Evolutionary conservation across 768 basidiomycete species (phyloP).

Genomic region (Tricholoma hemisulphureum): DNA sequence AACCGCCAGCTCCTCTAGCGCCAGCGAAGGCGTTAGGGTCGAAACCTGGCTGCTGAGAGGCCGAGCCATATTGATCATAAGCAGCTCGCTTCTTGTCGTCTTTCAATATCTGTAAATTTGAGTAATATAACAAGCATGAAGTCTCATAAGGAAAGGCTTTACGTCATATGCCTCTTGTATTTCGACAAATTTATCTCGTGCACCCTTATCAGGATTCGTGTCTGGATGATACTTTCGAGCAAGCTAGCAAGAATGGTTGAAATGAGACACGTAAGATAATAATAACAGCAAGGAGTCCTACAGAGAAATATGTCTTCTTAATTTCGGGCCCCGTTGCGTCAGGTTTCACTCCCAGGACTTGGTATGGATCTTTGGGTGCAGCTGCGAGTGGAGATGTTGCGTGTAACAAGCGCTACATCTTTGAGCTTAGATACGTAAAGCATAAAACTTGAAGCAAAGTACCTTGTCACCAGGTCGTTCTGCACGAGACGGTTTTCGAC

Average conservation of each 20-base stretch:
- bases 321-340: slow-evolving; percentile 86
- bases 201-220: slow-evolving; percentile 88
- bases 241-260: slow-evolving; percentile 52
- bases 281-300: slow-evolving; percentile 39
- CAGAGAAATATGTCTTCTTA: slow-evolving; percentile 96
- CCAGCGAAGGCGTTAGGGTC: slow-evolving; percentile 80
- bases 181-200: slow-evolving; percentile 92
- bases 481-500: slow-evolving; percentile 13
- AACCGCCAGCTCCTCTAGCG: slow-evolving; percentile 45
- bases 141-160: slow-evolving; percentile 6
- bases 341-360: slow-evolving; percentile 82
- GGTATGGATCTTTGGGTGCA: slow-evolving; percentile 80
- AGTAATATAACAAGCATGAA: not conserved
- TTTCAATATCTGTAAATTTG: slow-evolving; percentile 68
- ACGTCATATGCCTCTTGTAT: slow-evolving; percentile 98
- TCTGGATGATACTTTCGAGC: slow-evolving; percentile 99
- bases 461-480: slow-evolving; percentile 43
- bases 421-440: slow-evolving; percentile 16
- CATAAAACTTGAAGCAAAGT: slow-evolving; percentile 13
- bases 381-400: slow-evolving; percentile 55
- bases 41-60: slow-evolving; percentile 92
- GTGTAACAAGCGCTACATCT: slow-evolving; percentile 70
- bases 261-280: slow-evolving; percentile 11
- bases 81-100: slow-evolving; percentile 91
- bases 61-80: slow-evolving; percentile 90